A percentile compares a stretch with the other conserved stretches of the same genome.
Conservation (phyloP, 345 rosid species). For the Arabis hirsuta region DNA sequence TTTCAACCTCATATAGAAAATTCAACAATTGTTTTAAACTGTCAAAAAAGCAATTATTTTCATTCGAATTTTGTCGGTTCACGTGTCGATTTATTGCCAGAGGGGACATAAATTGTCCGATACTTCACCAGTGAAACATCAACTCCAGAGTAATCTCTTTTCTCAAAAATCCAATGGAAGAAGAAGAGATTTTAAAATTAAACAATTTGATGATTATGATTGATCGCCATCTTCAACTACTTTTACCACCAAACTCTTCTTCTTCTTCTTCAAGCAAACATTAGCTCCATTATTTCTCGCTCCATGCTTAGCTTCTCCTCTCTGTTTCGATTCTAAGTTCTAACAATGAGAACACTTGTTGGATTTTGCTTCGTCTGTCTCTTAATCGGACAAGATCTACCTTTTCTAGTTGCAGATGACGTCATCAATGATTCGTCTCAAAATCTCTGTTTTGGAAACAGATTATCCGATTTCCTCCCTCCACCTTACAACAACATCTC, state of each 20-base stretch:
- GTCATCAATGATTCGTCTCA: conserved; percentile 11
- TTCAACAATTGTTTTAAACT: conserved; percentile 31
- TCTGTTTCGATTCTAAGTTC: conserved; percentile 4
- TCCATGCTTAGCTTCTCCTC: conserved; percentile 25
- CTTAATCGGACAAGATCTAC: conserved; percentile 34
- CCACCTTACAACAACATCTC: conserved; percentile 80
- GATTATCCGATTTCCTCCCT: conserved; percentile 61
- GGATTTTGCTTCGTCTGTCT: conserved; percentile 45
- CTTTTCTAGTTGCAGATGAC: conserved; percentile 38
- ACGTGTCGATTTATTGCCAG: conserved; percentile 38
- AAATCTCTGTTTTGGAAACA: conserved; percentile 57
- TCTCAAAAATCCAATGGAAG: conserved; percentile 1
- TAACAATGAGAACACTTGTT: conserved; percentile 34
- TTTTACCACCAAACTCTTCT: conserved; percentile 48
- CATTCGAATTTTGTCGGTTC: conserved; percentile 36
- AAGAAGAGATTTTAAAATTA: not conserved
- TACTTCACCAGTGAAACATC: conserved; percentile 43
- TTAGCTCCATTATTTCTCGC: conserved; percentile 37
- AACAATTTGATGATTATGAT: conserved; percentile 45
- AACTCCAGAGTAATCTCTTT: conserved; percentile 32
- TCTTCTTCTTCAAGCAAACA: conserved; percentile 59
- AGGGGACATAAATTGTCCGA: conserved; percentile 40
- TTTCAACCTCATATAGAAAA: conserved; percentile 24
- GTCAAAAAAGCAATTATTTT: conserved; percentile 4
- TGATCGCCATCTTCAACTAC: conserved; percentile 57